Base-by-base conservation (phyloP, 306 rosid species). In the Neltuma alba region DNA sequence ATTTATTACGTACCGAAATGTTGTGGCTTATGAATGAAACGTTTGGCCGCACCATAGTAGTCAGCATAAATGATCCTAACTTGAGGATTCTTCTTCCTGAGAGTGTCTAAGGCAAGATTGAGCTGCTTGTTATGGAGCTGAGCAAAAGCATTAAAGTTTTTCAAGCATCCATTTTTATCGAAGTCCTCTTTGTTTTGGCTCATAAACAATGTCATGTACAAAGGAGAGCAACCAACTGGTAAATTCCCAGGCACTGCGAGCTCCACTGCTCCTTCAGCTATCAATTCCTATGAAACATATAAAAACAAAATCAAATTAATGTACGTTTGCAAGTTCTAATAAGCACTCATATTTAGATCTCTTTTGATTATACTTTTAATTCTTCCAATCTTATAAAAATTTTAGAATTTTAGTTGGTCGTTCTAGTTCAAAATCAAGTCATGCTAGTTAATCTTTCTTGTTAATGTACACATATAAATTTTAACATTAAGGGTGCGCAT, bases 171-270 rank as follows among this genome's bases (percentile, higher is more conserved):
- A 78, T 70, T 72, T 78, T 58, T 15, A 76, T 90, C 93, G 15
- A 89, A 90, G 62, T 80, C 79, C 14, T 72, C 77, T 61, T 20
- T 75, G 68, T 89, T 82, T 0, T 21, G 75, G 81, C 85, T 86
- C 77, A 34, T 52, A 66, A 69, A 89, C 50, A 79, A 31, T 13
- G 97, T 90, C 42, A 89, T 40, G 75, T 86, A 92, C 27, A 82
- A 48, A 2, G 92, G 85, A 12, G 88, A 83, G 83, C 95, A 92
- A 18, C 93, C 95, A 9, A 89, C 41, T 20, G 93, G 97, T 16
- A 90, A 83, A 86, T 89, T 90, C 10, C 95, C 97, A 0, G 95
- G 93, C 73, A 90, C 95, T 83, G 88, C 21, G 44, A 92, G 34
- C 47, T 89, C 87, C 76, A 80, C 87, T 4, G 90, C 96, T 38